A percentile compares a stretch with the other conserved stretches of the same genome.
phyloP scores from a whole-genome alignment of 2,329 filamentous ascomycete genomes.

The Aspergillus pseudoterreus region DNA sequence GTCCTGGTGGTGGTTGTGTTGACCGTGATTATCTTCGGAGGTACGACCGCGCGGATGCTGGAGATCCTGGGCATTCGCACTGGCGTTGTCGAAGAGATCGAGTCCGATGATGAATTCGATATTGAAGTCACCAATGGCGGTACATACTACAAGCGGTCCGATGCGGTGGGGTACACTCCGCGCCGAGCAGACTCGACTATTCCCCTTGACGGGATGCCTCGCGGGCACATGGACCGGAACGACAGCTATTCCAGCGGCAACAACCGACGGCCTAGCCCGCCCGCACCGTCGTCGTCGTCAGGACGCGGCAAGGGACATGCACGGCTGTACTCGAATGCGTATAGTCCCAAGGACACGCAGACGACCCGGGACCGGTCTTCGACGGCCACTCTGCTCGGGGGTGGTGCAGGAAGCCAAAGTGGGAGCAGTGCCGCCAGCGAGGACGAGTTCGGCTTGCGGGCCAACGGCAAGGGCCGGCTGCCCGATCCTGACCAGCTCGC shows the following conservation, averaged over 20 bases:
- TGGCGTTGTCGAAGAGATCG: constrained; percentile 92
- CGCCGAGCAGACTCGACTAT: constrained; percentile 60
- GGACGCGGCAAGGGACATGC: constrained; percentile 36
- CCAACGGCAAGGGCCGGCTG: constrained; percentile 36
- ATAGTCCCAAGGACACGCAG: constrained; percentile 44
- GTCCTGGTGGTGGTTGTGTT: constrained; percentile 97
- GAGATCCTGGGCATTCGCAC: constrained; percentile 96
- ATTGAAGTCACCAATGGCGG: constrained; percentile 74
- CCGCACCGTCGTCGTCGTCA: constrained; percentile 32
- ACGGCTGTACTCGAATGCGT: constrained; percentile 51
- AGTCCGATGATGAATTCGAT: constrained; percentile 97
- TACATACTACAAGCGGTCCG: constrained; percentile 76
- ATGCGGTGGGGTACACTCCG: constrained; percentile 74
- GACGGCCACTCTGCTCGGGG: constrained; percentile 51
- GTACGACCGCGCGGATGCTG: constrained; percentile 94
- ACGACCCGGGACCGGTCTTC: constrained; percentile 39
- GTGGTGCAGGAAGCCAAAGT: constrained; percentile 36
- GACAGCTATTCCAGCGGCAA: constrained; percentile 58
- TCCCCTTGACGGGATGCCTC: constrained; percentile 47
- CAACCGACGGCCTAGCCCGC: constrained; percentile 50
- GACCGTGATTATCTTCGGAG: constrained; percentile 97
- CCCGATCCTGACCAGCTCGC: constrained; percentile 23
- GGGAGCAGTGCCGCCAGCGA: constrained; percentile 44
- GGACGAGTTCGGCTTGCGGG: constrained; percentile 48
- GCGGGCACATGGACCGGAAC: constrained; percentile 27